Base-by-base conservation (phyloP, 441 rosid genomes). In the Corymbia citriodora region DNA sequence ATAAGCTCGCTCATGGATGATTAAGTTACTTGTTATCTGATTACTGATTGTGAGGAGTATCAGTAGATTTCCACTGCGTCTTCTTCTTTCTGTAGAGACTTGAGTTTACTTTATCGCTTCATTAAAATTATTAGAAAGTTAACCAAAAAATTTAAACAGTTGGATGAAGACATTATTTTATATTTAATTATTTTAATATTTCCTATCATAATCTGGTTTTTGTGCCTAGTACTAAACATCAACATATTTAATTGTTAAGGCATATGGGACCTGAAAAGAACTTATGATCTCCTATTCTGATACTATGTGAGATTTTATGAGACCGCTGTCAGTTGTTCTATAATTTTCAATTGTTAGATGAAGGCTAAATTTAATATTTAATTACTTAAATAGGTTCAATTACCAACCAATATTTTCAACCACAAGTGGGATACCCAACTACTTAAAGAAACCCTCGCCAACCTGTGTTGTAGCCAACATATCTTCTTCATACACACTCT, bases 141-240 rank as follows among this genome's bases (percentile, higher is more conserved):
- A 57, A 23, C 25, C 9, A 57, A 57, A 57, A 57, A 10, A 6
- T 21, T 23, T 23, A 57, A 57, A 23, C 13, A 9, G 10, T 23
- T 57, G 4, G 13, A 57, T 23, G 63, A 57, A 57, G 0, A 0
- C 0, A 6, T 0, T 0, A 10, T 57, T 57, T 23, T 21, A 57
- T 57, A 23, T 57, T 57, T 0, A 57, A 23, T 57, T 57, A 5
- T 57, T 57, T 5, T 19, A 10, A 23, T 57, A 57, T 13, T 57
- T 23, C 6, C 25, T 29, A 23, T 57, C 23, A 13, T 57, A 57
- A 40, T 40, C 6, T 40, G 14, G 25, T 23, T 17, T 57, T 57
- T 57, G 23, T 57, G 7, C 10, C 25, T 10, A 57, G 12, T 57
- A 57, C 63, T 57, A 57, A 57, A 29, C 63, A 57, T 10, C 2